phyloP scores from a whole-genome alignment of 177 flowering plant genomes.

The Tripterygium wilfordii region DNA sequence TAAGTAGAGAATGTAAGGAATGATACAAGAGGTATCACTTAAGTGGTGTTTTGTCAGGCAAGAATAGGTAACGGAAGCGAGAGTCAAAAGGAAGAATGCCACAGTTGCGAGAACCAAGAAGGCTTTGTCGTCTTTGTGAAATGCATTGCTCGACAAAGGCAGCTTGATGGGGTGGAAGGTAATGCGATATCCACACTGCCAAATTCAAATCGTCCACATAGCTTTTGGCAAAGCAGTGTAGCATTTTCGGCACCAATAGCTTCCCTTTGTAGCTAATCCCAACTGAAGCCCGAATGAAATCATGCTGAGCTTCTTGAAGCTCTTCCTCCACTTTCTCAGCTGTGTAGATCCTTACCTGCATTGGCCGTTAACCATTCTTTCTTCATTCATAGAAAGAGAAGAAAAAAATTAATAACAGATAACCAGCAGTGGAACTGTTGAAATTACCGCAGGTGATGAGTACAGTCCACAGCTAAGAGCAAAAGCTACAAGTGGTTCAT shows the following conservation, averaged over 20 bases:
- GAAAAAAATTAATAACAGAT: neutral
- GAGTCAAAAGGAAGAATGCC: constrained; percentile 67
- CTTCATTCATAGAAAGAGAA: neutral
- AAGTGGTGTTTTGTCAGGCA: constrained; percentile 37
- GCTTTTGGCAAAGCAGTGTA: constrained; percentile 54
- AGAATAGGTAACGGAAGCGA: constrained; percentile 65
- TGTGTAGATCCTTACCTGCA: constrained; percentile 68
- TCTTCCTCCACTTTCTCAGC: constrained; percentile 53
- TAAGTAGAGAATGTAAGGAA: too few species aligned
- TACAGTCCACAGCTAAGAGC: constrained; percentile 79
- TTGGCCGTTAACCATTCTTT: neutral
- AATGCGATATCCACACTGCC: constrained; percentile 58
- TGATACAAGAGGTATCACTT: too few species aligned
- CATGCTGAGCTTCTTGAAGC: constrained; percentile 58
- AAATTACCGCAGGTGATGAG: constrained; percentile 75
- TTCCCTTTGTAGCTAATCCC: constrained; percentile 69
- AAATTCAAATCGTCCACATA: constrained; percentile 53
- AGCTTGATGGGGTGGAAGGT: constrained; percentile 64
- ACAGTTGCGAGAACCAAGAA: constrained; percentile 53
- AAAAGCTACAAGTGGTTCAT: constrained; percentile 60
- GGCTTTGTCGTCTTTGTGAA: constrained; percentile 47
- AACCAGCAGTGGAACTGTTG: neutral
- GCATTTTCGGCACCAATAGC: constrained; percentile 70
- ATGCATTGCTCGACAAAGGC: constrained; percentile 56
- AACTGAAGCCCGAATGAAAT: constrained; percentile 69